Base-by-base conservation (phyloP, 148 eudicot genomes). In the Bassia scoparia region DNA sequence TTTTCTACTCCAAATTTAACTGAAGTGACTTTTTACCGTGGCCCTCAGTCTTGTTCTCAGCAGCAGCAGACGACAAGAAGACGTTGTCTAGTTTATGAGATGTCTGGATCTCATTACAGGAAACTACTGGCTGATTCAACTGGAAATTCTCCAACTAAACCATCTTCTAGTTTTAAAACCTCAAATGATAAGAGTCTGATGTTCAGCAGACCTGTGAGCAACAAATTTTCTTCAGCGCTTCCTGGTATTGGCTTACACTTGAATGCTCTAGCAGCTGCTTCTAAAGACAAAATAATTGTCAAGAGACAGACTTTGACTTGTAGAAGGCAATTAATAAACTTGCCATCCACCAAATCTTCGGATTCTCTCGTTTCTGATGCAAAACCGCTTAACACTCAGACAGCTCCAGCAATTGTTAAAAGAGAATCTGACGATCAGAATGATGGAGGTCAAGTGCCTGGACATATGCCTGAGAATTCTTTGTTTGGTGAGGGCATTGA, bases 161-260 rank as follows among this genome's bases (percentile, higher is more conserved):
- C 41, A 33, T 29, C 80, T 62, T 73, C 68, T 31, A 56, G 68
- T 52, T 43, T 74, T 10, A 61, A 53, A 24, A 65, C 68, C 16
- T 56, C 77, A 29, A 68, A 44, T 49, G 77, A 77, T 44, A 71
- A 67, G 41, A 38, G 43, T 56, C 24, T 74, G 66, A 80, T 74
- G 72, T 43, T 65, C 26, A 69, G 74, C 63, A 69, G 69, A 70
- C 73, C 68, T 68, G 81, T 61, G 63, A 72, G 71, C 48, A 66
- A 27, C 58, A 71, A 70, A 58, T 72, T 41, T 31, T 71, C 82
- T 14, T 69, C 84, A 16, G 14, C 50, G 41, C 73, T 85, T n/a
- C 88, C 88, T 76, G 81, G 84, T 52, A 82, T 82, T 67, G 88
- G 88, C 69, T 69, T 85, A 78, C 88, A 85, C 59, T 80, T 85